Evolutionary conservation across 2,329 filamentous ascomycete species (phyloP).

Genomic region (Beauveria australis): DNA sequence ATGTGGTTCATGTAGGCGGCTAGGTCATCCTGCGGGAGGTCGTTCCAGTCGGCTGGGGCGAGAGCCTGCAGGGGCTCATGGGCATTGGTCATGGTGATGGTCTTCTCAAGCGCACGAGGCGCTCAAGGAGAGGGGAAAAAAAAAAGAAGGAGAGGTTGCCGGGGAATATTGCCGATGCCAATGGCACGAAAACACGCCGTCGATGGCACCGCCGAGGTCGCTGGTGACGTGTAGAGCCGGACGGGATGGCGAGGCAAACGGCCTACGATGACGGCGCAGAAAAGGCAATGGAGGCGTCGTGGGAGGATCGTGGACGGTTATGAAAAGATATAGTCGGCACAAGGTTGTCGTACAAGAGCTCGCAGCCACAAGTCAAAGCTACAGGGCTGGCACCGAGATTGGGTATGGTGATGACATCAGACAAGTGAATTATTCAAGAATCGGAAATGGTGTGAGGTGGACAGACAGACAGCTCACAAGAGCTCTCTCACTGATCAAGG

Average conservation of each 20-base stretch:
- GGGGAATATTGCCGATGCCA: constrained; percentile 22
- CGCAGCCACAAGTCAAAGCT: background rate
- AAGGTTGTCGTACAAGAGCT: background rate
- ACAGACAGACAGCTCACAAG: background rate
- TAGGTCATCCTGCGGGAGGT: constrained; percentile 38
- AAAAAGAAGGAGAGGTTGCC: background rate
- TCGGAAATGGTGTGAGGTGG: background rate
- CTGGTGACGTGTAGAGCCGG: background rate
- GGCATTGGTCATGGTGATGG: constrained; percentile 41
- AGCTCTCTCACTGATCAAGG: background rate
- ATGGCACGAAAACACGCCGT: constrained; percentile 61
- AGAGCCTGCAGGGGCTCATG: constrained; percentile 53
- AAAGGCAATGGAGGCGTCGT: background rate
- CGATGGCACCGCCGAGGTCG: constrained; percentile 58
- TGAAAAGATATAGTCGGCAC: background rate
- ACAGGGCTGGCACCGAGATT: background rate
- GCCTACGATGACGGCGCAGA: background rate
- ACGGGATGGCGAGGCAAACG: background rate
- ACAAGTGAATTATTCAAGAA: background rate
- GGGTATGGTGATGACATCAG: background rate
- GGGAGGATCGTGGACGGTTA: background rate
- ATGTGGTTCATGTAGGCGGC: constrained; percentile 47
- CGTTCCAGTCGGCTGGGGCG: constrained; percentile 45
- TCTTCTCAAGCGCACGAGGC: background rate
- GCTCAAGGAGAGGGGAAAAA: too few relatives aligned